Conservation (phyloP, 441 rosid genomes). For the Rhodomyrtus psidioides region DNA sequence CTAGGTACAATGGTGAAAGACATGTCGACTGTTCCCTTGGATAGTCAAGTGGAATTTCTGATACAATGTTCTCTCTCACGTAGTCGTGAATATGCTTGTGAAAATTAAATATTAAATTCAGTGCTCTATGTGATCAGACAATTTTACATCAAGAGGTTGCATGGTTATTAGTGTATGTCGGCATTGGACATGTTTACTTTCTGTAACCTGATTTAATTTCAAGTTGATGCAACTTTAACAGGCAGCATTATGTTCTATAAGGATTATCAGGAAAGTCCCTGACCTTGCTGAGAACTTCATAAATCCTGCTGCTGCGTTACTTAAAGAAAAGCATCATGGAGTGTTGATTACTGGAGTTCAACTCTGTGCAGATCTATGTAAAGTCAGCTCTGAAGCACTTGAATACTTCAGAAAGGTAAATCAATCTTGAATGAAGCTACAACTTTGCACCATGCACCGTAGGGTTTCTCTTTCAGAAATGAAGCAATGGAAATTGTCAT, state of each 20-base stretch:
- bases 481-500: neutral
- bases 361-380: slow-evolving; percentile 89
- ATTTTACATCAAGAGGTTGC: neutral
- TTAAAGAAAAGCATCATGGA: slow-evolving; percentile 99
- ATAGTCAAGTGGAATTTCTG: neutral
- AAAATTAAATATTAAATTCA: neutral
- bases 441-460: neutral
- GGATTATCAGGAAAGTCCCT: slow-evolving; percentile 95
- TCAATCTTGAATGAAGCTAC: neutral
- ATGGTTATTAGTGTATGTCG: neutral
- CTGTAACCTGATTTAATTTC: neutral
- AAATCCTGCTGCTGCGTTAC: slow-evolving; percentile 77
- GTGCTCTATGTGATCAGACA: neutral
- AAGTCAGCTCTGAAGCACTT: slow-evolving; percentile 78
- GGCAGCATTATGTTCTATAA: slow-evolving; percentile 95
- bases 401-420: slow-evolving; percentile 86
- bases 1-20: neutral
- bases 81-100: neutral
- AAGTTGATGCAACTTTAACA: slow-evolving; percentile 16
- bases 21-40: neutral
- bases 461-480: neutral
- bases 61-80: neutral
- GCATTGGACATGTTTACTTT: neutral
- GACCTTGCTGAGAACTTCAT: slow-evolving; percentile 97
- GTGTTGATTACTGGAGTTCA: slow-evolving; percentile 93